These are phyloP conservation scores for Metschnikowia chrysomelidarum DNA, from an alignment of 805 yeast species.

Conservation along the genomic window DNA sequence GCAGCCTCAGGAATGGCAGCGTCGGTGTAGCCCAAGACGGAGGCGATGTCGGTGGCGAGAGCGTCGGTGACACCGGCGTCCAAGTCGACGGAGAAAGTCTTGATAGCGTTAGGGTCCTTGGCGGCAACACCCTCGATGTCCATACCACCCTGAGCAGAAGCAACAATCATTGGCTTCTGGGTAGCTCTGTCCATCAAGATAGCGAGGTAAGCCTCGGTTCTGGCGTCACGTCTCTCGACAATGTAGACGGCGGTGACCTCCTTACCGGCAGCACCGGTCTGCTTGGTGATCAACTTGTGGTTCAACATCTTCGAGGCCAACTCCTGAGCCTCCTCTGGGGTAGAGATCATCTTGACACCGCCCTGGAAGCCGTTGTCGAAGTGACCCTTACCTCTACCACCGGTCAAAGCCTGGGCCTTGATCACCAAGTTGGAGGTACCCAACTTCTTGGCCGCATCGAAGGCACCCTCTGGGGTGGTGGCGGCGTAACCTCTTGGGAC, in stretches of 20 bases:
- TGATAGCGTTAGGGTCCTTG: conserved; percentile 85
- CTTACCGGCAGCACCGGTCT: conserved; percentile 97
- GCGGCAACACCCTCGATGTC: conserved; percentile 98
- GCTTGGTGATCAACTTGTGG: conserved; percentile 95
- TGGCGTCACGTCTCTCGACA: conserved; percentile 91
- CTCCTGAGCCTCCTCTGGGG: conserved; percentile 83
- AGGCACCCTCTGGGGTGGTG: conserved; percentile 85
- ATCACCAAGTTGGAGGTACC: conserved; percentile 81
- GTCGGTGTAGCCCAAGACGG: conserved; percentile 74
- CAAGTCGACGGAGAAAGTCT: conserved; percentile 77
- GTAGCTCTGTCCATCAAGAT: conserved; percentile 91
- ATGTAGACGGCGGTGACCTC: conserved; percentile 94
- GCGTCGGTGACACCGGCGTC: conserved; percentile 76
- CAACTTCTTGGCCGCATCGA: conserved; percentile 71
- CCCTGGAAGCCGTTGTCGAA: conserved; percentile 94
- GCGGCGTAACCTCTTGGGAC: conserved; percentile 93
- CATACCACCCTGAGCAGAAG: conserved; percentile 99
- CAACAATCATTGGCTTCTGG: conserved; percentile 90
- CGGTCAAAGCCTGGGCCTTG: conserved; percentile 98
- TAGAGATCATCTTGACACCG: conserved; percentile 87
- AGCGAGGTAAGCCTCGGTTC: conserved; percentile 94
- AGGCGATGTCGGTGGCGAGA: conserved; percentile 74
- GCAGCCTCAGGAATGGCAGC: conserved; percentile 85
- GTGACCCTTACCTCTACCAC: conserved; percentile 99
- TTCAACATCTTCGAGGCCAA: conserved; percentile 86